phyloP scores from a whole-genome alignment of 805 yeast genomes.

The Suhomyces sp. region DNA sequence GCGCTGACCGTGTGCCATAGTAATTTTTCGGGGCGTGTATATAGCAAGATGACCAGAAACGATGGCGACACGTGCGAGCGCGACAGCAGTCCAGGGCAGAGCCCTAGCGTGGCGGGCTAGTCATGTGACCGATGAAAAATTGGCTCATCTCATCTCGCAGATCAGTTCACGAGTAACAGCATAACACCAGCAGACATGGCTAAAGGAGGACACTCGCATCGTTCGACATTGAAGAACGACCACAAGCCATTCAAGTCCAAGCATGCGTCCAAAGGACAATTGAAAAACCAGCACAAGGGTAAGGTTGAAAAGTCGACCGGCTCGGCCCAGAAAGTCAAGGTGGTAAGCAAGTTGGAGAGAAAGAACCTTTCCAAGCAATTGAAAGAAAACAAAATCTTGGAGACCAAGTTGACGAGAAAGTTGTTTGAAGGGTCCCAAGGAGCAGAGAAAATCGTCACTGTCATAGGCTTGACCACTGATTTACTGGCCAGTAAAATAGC shows the following conservation, averaged over 20 bases:
- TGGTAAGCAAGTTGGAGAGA: slow-evolving; percentile 56
- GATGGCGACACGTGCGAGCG: background rate
- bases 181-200: slow-evolving; percentile 42
- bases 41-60: background rate
- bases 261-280: slow-evolving; percentile 84
- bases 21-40: background rate
- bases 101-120: background rate
- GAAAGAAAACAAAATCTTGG: slow-evolving; percentile 65
- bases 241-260: slow-evolving; percentile 90
- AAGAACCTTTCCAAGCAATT: slow-evolving; percentile 76
- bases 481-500: slow-evolving; percentile 55
- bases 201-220: slow-evolving; percentile 66
- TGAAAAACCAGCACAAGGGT: slow-evolving; percentile 80
- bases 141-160: slow-evolving; percentile 10
- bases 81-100: background rate
- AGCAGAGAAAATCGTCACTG: slow-evolving; percentile 78
- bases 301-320: slow-evolving; percentile 69
- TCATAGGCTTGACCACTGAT: slow-evolving; percentile 77
- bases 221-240: slow-evolving; percentile 76
- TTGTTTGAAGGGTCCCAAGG: slow-evolving; percentile 79
- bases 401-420: slow-evolving; percentile 56
- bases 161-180: background rate
- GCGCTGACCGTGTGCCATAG: background rate
- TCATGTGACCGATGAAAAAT: background rate
- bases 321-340: slow-evolving; percentile 31